phyloP scores from a whole-genome alignment of 2,329 filamentous ascomycete genomes.

The Saccharata proteae region DNA sequence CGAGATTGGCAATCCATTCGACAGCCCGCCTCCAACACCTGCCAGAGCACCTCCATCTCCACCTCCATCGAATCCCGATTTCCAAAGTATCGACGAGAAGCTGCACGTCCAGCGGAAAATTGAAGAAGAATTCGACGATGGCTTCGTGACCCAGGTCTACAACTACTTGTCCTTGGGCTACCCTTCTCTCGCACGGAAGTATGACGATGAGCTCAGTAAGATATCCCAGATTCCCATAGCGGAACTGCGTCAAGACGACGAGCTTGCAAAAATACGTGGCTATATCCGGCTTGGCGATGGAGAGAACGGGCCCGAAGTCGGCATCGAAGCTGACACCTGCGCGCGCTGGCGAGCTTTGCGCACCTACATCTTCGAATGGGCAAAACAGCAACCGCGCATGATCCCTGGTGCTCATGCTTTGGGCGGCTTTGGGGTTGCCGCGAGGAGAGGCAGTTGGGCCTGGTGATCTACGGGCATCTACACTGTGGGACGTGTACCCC shows the following conservation, averaged over 20 bases:
- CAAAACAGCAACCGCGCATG: conserved; percentile 69
- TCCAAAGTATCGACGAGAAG: conserved; percentile 30
- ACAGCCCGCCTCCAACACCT: conserved; percentile 25
- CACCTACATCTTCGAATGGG: conserved; percentile 81
- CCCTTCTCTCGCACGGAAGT: conserved; percentile 69
- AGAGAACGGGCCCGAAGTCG: conserved; percentile 36
- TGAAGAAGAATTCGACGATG: conserved; percentile 61
- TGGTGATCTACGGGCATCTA: no score
- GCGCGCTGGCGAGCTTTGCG: conserved; percentile 74
- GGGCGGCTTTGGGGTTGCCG: conserved; percentile 30
- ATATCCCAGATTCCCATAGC: conserved; percentile 59
- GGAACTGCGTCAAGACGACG: conserved; percentile 62
- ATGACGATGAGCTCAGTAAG: conserved; percentile 73
- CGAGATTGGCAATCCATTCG: conserved; percentile 30
- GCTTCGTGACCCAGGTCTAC: conserved; percentile 89
- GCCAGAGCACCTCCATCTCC: conserved; percentile 23
- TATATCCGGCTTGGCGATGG: conserved; percentile 51
- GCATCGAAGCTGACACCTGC: conserved; percentile 42
- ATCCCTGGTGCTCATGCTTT: conserved; percentile 19
- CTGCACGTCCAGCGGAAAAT: conserved; percentile 35
- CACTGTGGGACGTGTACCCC: no score
- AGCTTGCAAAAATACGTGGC: conserved; percentile 50
- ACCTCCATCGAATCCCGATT: conserved; percentile 23
- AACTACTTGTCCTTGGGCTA: conserved; percentile 93
- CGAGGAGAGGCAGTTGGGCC: conserved; percentile 39